Evolutionary conservation across 176 grass and related monocot species (phyloP).

Genomic region (Typha latifolia): DNA sequence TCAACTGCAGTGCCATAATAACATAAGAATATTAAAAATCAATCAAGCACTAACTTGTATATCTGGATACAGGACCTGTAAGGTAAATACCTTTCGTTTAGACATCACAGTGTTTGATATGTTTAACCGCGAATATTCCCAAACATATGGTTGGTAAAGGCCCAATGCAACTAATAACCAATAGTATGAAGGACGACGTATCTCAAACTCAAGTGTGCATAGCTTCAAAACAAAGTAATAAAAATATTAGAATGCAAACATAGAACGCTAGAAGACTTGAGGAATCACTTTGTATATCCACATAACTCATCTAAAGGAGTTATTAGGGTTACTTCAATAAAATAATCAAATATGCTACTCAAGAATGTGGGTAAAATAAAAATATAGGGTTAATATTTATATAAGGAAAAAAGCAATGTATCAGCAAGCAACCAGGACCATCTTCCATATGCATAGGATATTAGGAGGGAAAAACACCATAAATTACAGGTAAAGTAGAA

Average conservation of each 20-base stretch:
- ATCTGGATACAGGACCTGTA: neutral
- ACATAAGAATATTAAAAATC: constrained; percentile 11
- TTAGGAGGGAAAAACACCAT: no score
- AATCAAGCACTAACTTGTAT: neutral
- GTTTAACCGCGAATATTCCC: constrained; percentile 96
- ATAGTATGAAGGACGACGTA: constrained; percentile 93
- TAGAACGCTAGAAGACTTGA: neutral
- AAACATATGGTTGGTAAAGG: constrained; percentile 91
- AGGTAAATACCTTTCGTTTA: constrained; percentile 70
- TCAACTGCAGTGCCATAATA: constrained; percentile 43
- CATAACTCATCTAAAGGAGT: constrained; percentile 15
- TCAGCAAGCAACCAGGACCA: no score
- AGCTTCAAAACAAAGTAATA: constrained; percentile 33
- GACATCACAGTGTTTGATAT: constrained; percentile 97
- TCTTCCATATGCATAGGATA: no score
- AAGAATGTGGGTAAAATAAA: constrained; percentile 5
- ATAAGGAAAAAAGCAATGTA: no score
- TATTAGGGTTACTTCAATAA: no score
- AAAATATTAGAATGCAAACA: neutral
- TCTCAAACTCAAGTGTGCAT: constrained; percentile 87
- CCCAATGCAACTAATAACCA: constrained; percentile 77
- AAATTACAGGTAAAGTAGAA: no score
- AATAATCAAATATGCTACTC: neutral
- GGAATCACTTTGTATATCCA: constrained; percentile 11
- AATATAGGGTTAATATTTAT: constrained; percentile 5